Evolutionary conservation across 139 green algal species (phyloP), one percentile per base, ranked within the genome.

Genomic region (Chlorella sp.): DNA sequence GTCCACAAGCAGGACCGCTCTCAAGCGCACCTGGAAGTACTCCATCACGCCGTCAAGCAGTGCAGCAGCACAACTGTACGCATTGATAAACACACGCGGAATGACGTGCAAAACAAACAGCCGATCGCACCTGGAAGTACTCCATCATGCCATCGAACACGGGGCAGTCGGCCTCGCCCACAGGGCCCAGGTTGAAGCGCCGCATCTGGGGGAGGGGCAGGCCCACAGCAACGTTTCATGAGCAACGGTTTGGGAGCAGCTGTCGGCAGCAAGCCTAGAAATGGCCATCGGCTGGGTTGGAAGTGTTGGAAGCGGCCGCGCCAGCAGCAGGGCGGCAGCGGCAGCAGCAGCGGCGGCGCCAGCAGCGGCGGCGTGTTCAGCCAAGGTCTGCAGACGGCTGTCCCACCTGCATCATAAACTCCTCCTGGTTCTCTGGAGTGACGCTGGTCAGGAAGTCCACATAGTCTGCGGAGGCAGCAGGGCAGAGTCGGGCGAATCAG

Each of bases 61-160:
- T 97, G 86, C 90, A 98, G 89, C 12, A n/a, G n/a, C n/a, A n/a
- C n/a, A n/a, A n/a, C n/a, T n/a, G n/a, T n/a, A n/a, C n/a, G n/a
- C n/a, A n/a, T n/a, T n/a, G n/a, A n/a, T n/a, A n/a, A n/a, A n/a
- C n/a, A n/a, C n/a, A n/a, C n/a, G n/a, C n/a, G n/a, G n/a, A n/a
- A n/a, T n/a, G n/a, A n/a, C n/a, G n/a, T n/a, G n/a, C n/a, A n/a
- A n/a, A n/a, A n/a, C n/a, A n/a, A n/a, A n/a, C n/a, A n/a, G n/a
- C n/a, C n/a, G n/a, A n/a, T n/a, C 78, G 15, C 83, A 93, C 87
- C 88, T 94, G 91, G 85, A 96, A 99, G 90, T 98, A 99, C 73
- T 99, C 91, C 85, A 97, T 99, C 83, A 99, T 92, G 62, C 97
- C 97, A 88, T 99, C 98, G 86, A 99, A 99, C 13, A 99, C 97